Conservation (phyloP, 1,284 basidiomycete genomes). For the Trametes versicolor region DNA sequence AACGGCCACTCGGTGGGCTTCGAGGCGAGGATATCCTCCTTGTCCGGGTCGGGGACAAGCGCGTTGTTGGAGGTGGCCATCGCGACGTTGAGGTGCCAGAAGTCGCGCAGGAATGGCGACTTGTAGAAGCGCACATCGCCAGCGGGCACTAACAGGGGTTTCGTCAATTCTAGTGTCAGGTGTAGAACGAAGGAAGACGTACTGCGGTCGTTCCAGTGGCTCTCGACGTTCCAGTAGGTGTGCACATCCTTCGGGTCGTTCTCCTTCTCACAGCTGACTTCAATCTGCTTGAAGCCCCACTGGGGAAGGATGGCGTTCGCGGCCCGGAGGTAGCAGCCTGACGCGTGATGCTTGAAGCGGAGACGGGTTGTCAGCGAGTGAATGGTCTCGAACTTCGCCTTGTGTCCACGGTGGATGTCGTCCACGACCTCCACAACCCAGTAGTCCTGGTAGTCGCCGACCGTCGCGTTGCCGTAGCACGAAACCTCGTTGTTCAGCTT, state of each 20-base stretch:
- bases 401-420: slow-evolving; percentile 77
- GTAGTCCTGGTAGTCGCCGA: slow-evolving; percentile 91
- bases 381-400: slow-evolving; percentile 72
- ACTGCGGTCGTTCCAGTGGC: slow-evolving; percentile 95
- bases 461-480: slow-evolving; percentile 88
- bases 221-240: slow-evolving; percentile 99
- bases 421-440: slow-evolving; percentile 97
- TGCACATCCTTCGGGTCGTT: slow-evolving; percentile 86
- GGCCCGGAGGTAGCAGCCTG: slow-evolving; percentile 92
- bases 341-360: slow-evolving; percentile 81
- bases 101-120: slow-evolving; percentile 96
- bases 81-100: slow-evolving; percentile 98
- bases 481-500: slow-evolving; percentile 95
- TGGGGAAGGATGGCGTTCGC: slow-evolving; percentile 92
- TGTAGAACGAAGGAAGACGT: slow-evolving; percentile 48
- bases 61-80: slow-evolving; percentile 99
- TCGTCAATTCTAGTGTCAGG: slow-evolving; percentile 4
- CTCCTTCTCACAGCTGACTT: slow-evolving; percentile 93
- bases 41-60: slow-evolving; percentile 95
- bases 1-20: slow-evolving; percentile 95
- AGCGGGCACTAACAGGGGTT: slow-evolving; percentile 69
- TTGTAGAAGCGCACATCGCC: slow-evolving; percentile 87
- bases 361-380: slow-evolving; percentile 92
- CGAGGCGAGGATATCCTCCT: slow-evolving; percentile 96
- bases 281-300: slow-evolving; percentile 99